Percentiles rank a stretch among this genome's conserved stretches.
Evolutionary conservation across 2,329 filamentous ascomycete species (phyloP).

Genomic region (Zalaria obscura): DNA sequence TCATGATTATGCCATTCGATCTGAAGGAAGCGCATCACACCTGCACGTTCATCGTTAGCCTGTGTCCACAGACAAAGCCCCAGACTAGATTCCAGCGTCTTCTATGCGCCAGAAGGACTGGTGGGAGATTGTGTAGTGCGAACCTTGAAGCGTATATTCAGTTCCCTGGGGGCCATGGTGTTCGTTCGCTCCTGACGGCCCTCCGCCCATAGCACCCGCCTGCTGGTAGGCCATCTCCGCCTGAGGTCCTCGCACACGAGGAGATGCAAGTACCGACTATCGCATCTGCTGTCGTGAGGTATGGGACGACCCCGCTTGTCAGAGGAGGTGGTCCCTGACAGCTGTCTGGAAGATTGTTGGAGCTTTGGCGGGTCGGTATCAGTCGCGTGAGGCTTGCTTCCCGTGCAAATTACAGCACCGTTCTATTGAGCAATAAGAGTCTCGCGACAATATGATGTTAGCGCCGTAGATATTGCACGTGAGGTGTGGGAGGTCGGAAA

Average conservation of each 20-base stretch:
- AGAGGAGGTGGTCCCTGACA: neutral
- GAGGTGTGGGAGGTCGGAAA: neutral
- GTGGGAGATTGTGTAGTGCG: conserved; percentile 9
- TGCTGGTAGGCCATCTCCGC: conserved; percentile 56
- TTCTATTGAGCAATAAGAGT: no score
- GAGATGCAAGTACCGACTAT: neutral
- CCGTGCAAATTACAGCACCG: no score
- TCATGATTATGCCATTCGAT: conserved; percentile 99
- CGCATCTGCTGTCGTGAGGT: neutral
- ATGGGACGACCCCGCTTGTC: neutral
- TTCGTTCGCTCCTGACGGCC: conserved; percentile 33
- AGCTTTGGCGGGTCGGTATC: neutral
- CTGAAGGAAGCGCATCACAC: conserved; percentile 98
- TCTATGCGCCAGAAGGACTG: neutral
- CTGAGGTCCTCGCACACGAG: neutral
- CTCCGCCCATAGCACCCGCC: conserved; percentile 47
- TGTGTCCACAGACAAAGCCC: neutral
- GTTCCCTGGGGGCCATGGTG: conserved; percentile 43
- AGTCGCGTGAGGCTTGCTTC: no score
- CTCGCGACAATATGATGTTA: neutral
- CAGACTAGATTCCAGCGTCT: neutral
- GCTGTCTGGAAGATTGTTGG: neutral
- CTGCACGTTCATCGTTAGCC: conserved; percentile 30
- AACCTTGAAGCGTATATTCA: conserved; percentile 60
- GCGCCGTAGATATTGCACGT: neutral